These are phyloP conservation scores for Ashbya aceris DNA, from an alignment of 1,139 yeast genomes.

Conservation along the genomic window DNA sequence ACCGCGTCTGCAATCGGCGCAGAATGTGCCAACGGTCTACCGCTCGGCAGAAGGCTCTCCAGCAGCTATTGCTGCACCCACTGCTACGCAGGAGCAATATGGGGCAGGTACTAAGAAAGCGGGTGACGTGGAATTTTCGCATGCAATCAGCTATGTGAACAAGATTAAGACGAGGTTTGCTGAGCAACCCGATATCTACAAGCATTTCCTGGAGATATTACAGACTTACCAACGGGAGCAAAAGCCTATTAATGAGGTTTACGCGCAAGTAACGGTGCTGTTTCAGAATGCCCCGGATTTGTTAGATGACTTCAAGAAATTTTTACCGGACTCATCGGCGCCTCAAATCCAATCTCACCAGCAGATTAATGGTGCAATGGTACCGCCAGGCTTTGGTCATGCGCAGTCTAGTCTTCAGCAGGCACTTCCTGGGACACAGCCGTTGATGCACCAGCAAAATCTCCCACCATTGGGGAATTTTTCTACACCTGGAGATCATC, in stretches of 20 bases:
- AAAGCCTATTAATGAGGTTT: constrained; percentile 89
- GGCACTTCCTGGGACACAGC: constrained; percentile 10
- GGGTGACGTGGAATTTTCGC: constrained; percentile 92
- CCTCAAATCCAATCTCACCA: constrained; percentile 11
- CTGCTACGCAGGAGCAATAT: constrained; percentile 20
- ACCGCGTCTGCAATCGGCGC: constrained; percentile 12
- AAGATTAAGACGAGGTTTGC: constrained; percentile 91
- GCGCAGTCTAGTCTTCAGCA: constrained; percentile 9
- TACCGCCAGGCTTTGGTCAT: constrained; percentile 3
- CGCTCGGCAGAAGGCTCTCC: constrained; percentile 15
- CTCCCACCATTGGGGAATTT: constrained; percentile 95
- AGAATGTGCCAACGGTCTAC: constrained; percentile 11
- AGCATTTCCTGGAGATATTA: constrained; percentile 84
- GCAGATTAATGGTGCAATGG: constrained; percentile 3
- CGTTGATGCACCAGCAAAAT: constrained; percentile 32
- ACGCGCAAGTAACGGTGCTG: constrained; percentile 80
- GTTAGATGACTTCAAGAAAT: constrained; percentile 87
- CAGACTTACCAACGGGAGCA: constrained; percentile 96
- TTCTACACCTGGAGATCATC: constrained; percentile 34
- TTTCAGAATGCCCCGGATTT: constrained; percentile 93
- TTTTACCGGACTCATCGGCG: constrained; percentile 79
- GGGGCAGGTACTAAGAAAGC: constrained; percentile 34
- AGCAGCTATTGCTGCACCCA: constrained; percentile 16
- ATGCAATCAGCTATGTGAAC: constrained; percentile 92
- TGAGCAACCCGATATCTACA: constrained; percentile 90